Evolutionary conservation across 1,284 basidiomycete species (phyloP).

Genomic region (Exsudoporus floridanus): DNA sequence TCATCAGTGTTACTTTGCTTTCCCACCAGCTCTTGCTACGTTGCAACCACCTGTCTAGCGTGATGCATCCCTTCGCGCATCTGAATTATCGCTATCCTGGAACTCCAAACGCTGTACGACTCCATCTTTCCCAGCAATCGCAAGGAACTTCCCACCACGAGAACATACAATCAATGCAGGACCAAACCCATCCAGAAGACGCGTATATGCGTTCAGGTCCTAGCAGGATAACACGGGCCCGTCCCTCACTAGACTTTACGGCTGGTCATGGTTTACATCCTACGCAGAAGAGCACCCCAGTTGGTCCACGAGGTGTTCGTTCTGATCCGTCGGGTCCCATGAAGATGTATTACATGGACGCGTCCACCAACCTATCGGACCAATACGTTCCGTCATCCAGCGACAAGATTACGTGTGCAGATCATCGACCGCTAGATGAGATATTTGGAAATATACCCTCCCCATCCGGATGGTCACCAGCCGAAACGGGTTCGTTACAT

Average conservation of each 20-base stretch:
- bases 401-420: slow-evolving; percentile 30
- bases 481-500: background rate
- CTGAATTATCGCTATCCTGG: slow-evolving; percentile 23
- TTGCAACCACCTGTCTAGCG: background rate
- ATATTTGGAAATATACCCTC: slow-evolving; percentile 20
- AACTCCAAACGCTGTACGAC: background rate
- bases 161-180: background rate
- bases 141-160: background rate
- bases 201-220: background rate
- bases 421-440: slow-evolving; percentile 29
- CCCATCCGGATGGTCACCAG: background rate
- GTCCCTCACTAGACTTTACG: background rate
- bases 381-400: slow-evolving; percentile 31
- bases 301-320: background rate
- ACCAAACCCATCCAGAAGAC: background rate
- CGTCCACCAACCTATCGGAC: slow-evolving; percentile 11
- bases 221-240: background rate
- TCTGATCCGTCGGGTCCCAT: background rate
- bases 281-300: background rate
- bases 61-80: slow-evolving; percentile 20
- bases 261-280: background rate
- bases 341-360: background rate
- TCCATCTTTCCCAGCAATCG: slow-evolving; percentile 3
- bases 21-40: background rate
- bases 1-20: background rate